Base-by-base conservation (phyloP, 2,329 filamentous ascomycete species). In the Botrytis squamosa region DNA sequence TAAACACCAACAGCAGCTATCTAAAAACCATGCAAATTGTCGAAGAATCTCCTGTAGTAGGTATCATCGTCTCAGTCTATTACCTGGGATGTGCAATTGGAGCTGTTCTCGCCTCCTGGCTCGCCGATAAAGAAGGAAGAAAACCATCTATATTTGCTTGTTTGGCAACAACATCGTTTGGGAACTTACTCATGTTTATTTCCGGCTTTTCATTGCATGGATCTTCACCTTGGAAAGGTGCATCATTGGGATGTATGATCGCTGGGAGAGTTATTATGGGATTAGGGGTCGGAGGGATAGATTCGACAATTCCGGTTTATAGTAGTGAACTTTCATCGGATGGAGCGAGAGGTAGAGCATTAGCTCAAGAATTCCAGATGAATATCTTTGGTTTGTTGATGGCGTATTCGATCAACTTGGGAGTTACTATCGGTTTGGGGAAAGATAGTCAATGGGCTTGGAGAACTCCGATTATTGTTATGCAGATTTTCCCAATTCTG, bases 281-380 rank as follows among this genome's bases (percentile, higher is more conserved):
- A 4, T 77, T 89, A 1, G 87, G 88, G 3, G 86, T 89, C 1
- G 88, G 89, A 36, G 88, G 89, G 1, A 87, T 90, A 52, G 88
- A 91, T 78, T 84, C 85, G 25, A 87, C 89, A 0, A 89, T 90
- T 38, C 88, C 89, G 0, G 86, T 89, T 1, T 90, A 90, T 80
- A 86, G 84, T 73, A 85, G 85, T 22, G 88, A 90, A 77, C 82
- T 90, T 46, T 84, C 85, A 4, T 85, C 85, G n/a, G 88, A 90
- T 77, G 86, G 85, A 67, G 84, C 86, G 3, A 82, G 88, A 63
- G 88, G 89, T 9, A 86, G 86, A 76, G 87, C 88, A 1, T 80
- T 91, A 62, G 88, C 88, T 1, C 87, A 91, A 77, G 88, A 90
- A 77, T 91, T 91, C 77, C 88, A 90, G 79, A 86, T 85, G 80